These are phyloP conservation scores for Pyrenula massariospora DNA, from an alignment of 495 filamentous ascomycete species.

Conservation along the genomic window DNA sequence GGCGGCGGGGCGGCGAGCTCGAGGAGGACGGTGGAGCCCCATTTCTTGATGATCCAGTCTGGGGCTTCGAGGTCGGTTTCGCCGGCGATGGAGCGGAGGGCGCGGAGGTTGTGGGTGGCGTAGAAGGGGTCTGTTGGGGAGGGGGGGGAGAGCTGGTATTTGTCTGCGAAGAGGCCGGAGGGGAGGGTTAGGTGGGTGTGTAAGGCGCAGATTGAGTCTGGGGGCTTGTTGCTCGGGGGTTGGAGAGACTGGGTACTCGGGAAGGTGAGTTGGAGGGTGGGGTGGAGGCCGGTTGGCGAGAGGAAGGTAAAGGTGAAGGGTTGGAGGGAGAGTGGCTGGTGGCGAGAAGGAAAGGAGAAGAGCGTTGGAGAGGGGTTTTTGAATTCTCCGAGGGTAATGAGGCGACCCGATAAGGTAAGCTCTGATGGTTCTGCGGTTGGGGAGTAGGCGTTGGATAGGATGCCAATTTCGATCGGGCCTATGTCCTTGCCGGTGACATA, in stretches of 20 bases:
- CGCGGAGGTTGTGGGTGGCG: constrained; percentile 58
- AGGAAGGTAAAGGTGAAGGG: constrained; percentile 43
- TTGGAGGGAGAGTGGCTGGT: constrained; percentile 46
- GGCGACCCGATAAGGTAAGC: constrained; percentile 63
- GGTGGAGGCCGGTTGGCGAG: constrained; percentile 75
- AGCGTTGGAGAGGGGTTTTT: constrained; percentile 56
- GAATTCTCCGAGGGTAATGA: constrained; percentile 71
- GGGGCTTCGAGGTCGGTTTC: constrained; percentile 92
- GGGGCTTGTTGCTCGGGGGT: constrained; percentile 18
- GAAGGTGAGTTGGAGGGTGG: constrained; percentile 54
- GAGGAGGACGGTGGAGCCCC: constrained; percentile 73
- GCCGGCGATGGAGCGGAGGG: constrained; percentile 55
- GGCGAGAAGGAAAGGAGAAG: constrained; percentile 85
- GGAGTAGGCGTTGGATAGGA: constrained; percentile 50
- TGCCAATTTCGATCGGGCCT: constrained; percentile 58
- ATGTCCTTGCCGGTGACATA: constrained; percentile 23
- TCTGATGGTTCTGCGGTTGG: constrained; percentile 53
- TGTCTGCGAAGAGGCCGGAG: constrained; percentile 72
- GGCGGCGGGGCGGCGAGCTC: constrained; percentile 49
- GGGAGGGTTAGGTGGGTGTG: constrained; percentile 84
- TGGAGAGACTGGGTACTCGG: constrained; percentile 17
- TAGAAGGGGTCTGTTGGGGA: constrained; percentile 46
- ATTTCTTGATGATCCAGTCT: constrained; percentile 60
- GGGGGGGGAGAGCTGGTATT: constrained; percentile 59
- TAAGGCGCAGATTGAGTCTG: constrained; percentile 47